Conservation (phyloP, 495 filamentous ascomycete genomes). For the Cladorrhinum samala region DNA sequence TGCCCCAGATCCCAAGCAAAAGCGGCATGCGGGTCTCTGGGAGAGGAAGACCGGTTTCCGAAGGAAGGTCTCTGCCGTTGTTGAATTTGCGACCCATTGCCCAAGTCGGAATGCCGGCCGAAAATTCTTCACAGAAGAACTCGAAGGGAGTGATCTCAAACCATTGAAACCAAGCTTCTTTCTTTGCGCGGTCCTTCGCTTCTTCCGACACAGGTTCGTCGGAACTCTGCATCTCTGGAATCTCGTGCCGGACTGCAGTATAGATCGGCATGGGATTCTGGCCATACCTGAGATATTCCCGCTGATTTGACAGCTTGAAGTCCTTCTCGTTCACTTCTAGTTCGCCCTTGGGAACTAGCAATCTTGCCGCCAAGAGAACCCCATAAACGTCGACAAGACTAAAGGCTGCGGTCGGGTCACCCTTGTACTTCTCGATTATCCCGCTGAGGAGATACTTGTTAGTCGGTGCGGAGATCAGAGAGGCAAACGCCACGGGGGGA, state of each 20-base stretch:
- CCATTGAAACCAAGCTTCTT: slow-evolving; percentile 94
- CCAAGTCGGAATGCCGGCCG: slow-evolving; percentile 91
- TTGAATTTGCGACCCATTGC: slow-evolving; percentile 79
- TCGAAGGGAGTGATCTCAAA: slow-evolving; percentile 96
- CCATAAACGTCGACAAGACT: slow-evolving; percentile 92
- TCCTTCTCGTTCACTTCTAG: slow-evolving; percentile 66
- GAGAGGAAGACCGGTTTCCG: slow-evolving; percentile 49
- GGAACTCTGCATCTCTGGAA: slow-evolving; percentile 56
- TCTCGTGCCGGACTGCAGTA: slow-evolving; percentile 90
- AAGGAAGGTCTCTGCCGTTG: slow-evolving; percentile 57
- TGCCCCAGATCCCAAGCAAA: slow-evolving; percentile 88
- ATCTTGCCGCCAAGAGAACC: slow-evolving; percentile 69
- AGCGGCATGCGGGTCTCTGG: slow-evolving; percentile 78
- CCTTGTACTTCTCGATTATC: slow-evolving; percentile 81
- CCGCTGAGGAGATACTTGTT: slow-evolving; percentile 89
- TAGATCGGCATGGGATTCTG: slow-evolving; percentile 88
- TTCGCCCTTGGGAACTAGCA: slow-evolving; percentile 81
- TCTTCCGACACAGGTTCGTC: slow-evolving; percentile 37
- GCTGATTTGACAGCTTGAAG: slow-evolving; percentile 84
- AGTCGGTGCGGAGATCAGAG: slow-evolving; percentile 75
- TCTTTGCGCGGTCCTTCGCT: slow-evolving; percentile 57
- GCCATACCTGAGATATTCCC: slow-evolving; percentile 62
- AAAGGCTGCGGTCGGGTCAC: slow-evolving; percentile 72
- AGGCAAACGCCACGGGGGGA: slow-evolving; percentile 70
- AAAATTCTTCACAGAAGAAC: slow-evolving; percentile 86